These are phyloP conservation scores for Halophytophthora batemanensis DNA, from an alignment of 352 stramenopile genomes.

Conservation along the genomic window DNA sequence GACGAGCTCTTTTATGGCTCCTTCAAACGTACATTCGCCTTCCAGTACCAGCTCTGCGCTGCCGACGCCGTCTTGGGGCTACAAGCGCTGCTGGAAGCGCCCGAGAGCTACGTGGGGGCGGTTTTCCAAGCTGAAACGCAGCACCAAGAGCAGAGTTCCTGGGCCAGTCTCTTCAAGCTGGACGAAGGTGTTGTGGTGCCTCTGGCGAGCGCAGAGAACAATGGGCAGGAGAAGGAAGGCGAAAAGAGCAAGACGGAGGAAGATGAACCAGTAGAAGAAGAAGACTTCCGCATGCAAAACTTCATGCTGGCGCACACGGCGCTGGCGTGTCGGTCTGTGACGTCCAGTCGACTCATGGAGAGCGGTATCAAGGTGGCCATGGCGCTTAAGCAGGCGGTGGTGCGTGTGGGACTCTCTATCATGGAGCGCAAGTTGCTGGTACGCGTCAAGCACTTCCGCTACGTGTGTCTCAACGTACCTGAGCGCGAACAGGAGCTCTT, in stretches of 20 bases:
- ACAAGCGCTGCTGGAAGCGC: slow-evolving; percentile 92
- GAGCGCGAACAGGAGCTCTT: slow-evolving; percentile 89
- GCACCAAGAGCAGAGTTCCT: slow-evolving; percentile 41
- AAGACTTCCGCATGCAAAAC: slow-evolving; percentile 77
- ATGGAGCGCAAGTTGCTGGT: slow-evolving; percentile 94
- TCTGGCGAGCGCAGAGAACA: not conserved
- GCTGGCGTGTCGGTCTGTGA: slow-evolving; percentile 62
- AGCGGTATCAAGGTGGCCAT: slow-evolving; percentile 94
- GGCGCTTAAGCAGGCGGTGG: slow-evolving; percentile 93
- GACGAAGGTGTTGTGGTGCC: slow-evolving; percentile 20
- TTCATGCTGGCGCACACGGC: slow-evolving; percentile 76
- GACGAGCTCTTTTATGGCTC: slow-evolving; percentile 96
- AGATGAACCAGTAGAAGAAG: slow-evolving; percentile 20
- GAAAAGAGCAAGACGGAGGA: slow-evolving; percentile 24
- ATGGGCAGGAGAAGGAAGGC: slow-evolving; percentile 5
- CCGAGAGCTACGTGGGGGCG: slow-evolving; percentile 58
- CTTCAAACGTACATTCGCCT: slow-evolving; percentile 94
- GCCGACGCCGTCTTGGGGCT: slow-evolving; percentile 95
- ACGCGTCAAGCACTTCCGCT: slow-evolving; percentile 96
- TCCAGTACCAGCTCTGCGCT: slow-evolving; percentile 93
- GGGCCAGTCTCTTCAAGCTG: slow-evolving; percentile 36
- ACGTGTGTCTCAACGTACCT: slow-evolving; percentile 91
- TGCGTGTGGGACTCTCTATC: slow-evolving; percentile 92
- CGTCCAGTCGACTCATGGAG: slow-evolving; percentile 83
- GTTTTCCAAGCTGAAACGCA: slow-evolving; percentile 70